Base-by-base conservation (phyloP, 169 alveolate species). In the Cryptosporidium viatorum region DNA sequence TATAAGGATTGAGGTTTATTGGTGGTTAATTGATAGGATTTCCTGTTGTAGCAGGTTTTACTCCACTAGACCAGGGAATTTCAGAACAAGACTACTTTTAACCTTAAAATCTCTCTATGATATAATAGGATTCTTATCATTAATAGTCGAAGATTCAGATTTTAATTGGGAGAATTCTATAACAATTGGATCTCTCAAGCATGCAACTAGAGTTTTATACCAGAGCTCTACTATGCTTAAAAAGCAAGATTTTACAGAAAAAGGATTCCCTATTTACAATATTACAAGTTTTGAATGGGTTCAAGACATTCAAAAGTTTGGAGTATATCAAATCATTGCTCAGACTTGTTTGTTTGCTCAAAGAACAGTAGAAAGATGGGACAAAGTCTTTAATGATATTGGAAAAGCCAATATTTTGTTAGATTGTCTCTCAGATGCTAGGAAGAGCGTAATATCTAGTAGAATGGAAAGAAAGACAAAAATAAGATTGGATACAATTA, bases 311-410 rank as follows among this genome's bases (percentile, higher is more conserved):
- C 45, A 8, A 7, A 39, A 26, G 12, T 48, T 80, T 8, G 48
- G 67, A 6, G 71, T 39, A 8, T 43, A 37, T n/a, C 51, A 62
- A 14, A 55, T 80, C 2, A 31, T 62, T 16, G 37, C 9, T 3
- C 73, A 62, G 23, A 37, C 68, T 29, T 80, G 89, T 41, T 14
- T 23, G 29, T 80, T 80, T 43, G 43, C 69, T 10, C 89, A 80
- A 48, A 80, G 67, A 48, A 26, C 89, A 3, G 48, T 80, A 2
- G 89, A 80, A 62, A 65, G 41, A 31, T 80, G 89, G 89, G 89
- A 80, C 62, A 26, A 41, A 23, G 68, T 62, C 7, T 80, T 80
- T 48, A 35, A 52, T 26, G 65, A 62, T 12, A 62, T 80, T 10
- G 67, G 67, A 12, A 33, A 62, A 12, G 21, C 89, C 0, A 80